Percentiles rank a stretch among this genome's conserved stretches.
phyloP scores from a whole-genome alignment of 2,329 filamentous ascomycete species.

The Alternaria incomplexa region DNA sequence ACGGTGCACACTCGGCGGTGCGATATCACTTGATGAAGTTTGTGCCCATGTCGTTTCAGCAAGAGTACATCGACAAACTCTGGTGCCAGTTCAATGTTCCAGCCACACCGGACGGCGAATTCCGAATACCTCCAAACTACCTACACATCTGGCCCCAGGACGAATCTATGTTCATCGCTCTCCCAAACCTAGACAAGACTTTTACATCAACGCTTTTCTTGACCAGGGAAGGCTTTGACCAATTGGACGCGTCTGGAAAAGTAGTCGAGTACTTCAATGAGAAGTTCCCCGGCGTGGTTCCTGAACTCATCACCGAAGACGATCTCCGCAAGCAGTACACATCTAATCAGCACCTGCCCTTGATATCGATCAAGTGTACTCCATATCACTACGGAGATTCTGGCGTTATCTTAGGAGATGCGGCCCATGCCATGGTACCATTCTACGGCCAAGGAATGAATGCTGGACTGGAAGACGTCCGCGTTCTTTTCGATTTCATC shows the following conservation, averaged over 20 bases:
- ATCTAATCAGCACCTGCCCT: constrained; percentile 84
- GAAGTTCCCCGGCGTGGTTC: constrained; percentile 85
- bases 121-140: constrained; percentile 87
- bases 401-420: constrained; percentile 88
- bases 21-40: constrained; percentile 97
- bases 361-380: constrained; percentile 91
- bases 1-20: constrained; percentile 91
- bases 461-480: constrained; percentile 91
- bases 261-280: constrained; percentile 77
- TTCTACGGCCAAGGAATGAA: constrained; percentile 99
- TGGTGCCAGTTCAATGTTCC: constrained; percentile 96
- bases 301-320: constrained; percentile 67
- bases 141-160: constrained; percentile 96
- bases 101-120: constrained; percentile 60
- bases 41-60: constrained; percentile 85
- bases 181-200: constrained; percentile 84
- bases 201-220: constrained; percentile 97
- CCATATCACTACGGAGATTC: constrained; percentile 82
- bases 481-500: constrained; percentile 81
- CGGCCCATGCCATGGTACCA: constrained; percentile 96
- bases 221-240: constrained; percentile 70
- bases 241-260: constrained; percentile 67
- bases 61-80: constrained; percentile 93
- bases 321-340: constrained; percentile 77
- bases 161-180: constrained; percentile 98